A percentile compares a stretch with the other conserved stretches of the same genome.
These are phyloP conservation scores for Fusarium floridanum DNA, from an alignment of 2,329 filamentous ascomycete species.

Conservation along the genomic window DNA sequence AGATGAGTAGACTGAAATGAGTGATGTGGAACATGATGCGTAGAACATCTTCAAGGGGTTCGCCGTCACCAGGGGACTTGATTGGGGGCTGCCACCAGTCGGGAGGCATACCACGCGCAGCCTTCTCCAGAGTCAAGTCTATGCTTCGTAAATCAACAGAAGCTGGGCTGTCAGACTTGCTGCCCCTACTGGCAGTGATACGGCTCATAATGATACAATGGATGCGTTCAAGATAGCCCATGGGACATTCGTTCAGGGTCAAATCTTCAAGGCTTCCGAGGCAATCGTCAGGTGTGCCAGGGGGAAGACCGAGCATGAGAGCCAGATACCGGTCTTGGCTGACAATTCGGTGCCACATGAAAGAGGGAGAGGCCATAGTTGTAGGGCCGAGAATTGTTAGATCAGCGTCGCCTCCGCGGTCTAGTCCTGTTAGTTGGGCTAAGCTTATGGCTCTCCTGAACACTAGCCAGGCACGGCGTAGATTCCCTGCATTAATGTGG, in stretches of 20 bases:
- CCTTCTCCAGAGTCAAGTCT: not conserved
- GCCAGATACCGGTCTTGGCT: not conserved
- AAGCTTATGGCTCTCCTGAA: not conserved
- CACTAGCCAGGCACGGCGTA: not conserved
- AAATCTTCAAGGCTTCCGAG: not conserved
- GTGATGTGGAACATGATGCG: constrained; percentile 1
- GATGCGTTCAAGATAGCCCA: constrained; percentile 4
- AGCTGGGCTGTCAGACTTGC: not conserved
- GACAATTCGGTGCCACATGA: constrained; percentile 2
- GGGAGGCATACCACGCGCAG: not conserved
- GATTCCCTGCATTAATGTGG: not conserved
- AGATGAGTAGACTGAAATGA: not conserved
- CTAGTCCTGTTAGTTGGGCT: not conserved
- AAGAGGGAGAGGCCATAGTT: not conserved
- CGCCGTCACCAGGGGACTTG: not conserved
- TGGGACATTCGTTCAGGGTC: not conserved
- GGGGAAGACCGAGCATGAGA: not conserved
- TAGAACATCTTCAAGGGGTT: not conserved
- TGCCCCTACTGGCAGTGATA: not conserved
- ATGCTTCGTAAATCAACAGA: not conserved
- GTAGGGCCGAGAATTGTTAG: not conserved
- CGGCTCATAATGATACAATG: constrained; percentile 3
- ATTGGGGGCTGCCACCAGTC: not conserved
- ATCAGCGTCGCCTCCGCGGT: not conserved
- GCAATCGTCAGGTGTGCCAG: not conserved